Base-by-base conservation (phyloP, 139 green algal species). In the Asterochloris sp. region DNA sequence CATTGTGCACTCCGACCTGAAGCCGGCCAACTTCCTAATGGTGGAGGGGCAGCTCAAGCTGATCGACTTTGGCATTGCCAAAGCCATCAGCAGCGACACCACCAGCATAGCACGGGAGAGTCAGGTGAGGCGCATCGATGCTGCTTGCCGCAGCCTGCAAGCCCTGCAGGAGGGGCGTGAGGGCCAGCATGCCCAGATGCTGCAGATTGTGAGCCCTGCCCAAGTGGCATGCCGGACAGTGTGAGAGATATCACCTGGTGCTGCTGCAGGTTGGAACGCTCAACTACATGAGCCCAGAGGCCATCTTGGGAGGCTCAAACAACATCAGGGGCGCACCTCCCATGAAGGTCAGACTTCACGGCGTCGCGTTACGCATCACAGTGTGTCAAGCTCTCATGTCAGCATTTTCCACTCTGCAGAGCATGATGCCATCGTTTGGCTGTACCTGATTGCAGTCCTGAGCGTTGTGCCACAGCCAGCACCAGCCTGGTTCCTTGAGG, bases 251-350 rank as follows among this genome's bases (percentile, higher is more conserved):
- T 54, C 38, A 62, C 62, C 17, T 9, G 6, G 47, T 73, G 14
- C 23, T 74, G 2, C 16, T 54, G 27, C 84, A 95, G 92, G 94
- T 98, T 10, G 96, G 96, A 69, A 99, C 96, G 12, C 89, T 99
- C 1, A 99, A 98, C 89, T 99, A 99, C 93, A 99, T 99, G 96
- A 95, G 91, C 0, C 96, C 96, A 12, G 96, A 99, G 86, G 94
- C 96, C 47, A 96, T 99, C 83, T 86, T 96, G 76, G 93, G 92
- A 17, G 95, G 95, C 24, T 86, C 81, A 73, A 93, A 89, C 85
- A 93, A 95, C 87, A 95, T 90, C 76, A 78, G 92, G 63, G 94
- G 92, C 12, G 90, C 87, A 0, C 85, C 91, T 13, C 85, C 91
- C 66, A 93, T 93, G 82, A 94, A 93, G 84, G 92, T 95, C 60